phyloP scores from a whole-genome alignment of 495 filamentous ascomycete species.

The Aspergillus wentii region DNA sequence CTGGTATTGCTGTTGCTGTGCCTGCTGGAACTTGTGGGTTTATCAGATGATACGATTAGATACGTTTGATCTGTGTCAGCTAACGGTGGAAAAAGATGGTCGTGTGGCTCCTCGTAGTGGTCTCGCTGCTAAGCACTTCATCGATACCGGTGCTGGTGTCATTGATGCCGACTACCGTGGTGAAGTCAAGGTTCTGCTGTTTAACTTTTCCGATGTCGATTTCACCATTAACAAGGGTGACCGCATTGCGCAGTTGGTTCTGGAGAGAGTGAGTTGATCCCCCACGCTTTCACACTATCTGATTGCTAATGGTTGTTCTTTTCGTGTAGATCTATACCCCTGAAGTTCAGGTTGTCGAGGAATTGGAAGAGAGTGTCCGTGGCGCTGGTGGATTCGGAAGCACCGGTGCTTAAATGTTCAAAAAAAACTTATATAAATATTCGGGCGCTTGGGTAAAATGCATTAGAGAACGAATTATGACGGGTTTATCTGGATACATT shows the following conservation, averaged over 20 bases:
- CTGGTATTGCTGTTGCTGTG: constrained; percentile 83
- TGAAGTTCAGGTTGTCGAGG: constrained; percentile 78
- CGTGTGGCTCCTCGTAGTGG: constrained; percentile 89
- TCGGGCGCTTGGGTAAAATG: neutral
- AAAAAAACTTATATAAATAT: neutral
- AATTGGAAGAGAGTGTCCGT: constrained; percentile 84
- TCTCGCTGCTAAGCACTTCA: constrained; percentile 87
- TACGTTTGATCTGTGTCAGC: neutral
- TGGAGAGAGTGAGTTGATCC: constrained; percentile 62
- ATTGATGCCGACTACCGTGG: constrained; percentile 98
- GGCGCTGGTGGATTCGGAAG: constrained; percentile 93
- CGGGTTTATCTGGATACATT: too few relatives aligned
- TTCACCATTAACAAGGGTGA: constrained; percentile 83
- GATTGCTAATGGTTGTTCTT: neutral
- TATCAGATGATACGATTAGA: too few relatives aligned
- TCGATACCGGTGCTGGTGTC: constrained; percentile 90
- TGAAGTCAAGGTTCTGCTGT: constrained; percentile 86
- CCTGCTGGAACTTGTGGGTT: constrained; percentile 79
- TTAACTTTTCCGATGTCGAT: constrained; percentile 82
- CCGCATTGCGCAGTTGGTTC: constrained; percentile 84
- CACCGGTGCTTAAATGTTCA: constrained; percentile 52
- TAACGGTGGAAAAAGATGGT: constrained; percentile 56
- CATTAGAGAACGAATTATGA: too few relatives aligned
- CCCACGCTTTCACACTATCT: constrained; percentile 1
- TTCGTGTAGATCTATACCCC: constrained; percentile 71